Conservation (phyloP, 345 rosid genomes). For the Cardiospermum halicacabum region DNA sequence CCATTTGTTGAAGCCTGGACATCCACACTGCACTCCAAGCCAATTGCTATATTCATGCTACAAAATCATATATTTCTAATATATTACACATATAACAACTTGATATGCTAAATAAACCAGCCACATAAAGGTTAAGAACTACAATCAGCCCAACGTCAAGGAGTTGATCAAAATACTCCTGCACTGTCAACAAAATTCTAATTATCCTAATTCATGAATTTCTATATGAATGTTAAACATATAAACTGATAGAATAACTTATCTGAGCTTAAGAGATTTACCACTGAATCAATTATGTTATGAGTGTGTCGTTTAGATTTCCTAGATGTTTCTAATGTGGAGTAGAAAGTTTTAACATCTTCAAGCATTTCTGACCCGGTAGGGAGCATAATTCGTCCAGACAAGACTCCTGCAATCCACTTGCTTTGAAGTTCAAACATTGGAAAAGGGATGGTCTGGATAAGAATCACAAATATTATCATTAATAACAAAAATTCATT, state of each 20-base stretch:
- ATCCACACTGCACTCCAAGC: constrained; percentile 17
- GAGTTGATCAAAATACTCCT: background rate
- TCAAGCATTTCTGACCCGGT: constrained; percentile 58
- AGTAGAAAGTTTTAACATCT: constrained; percentile 44
- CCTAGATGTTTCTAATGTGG: constrained; percentile 48
- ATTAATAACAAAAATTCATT: background rate
- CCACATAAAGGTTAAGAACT: background rate
- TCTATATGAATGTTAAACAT: too few relatives aligned
- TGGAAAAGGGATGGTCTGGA: constrained; percentile 57
- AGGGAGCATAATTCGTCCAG: constrained; percentile 64
- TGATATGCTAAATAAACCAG: background rate
- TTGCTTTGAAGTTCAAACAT: constrained; percentile 73
- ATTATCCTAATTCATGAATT: background rate
- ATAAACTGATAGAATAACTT: background rate
- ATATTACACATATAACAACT: background rate
- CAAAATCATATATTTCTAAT: constrained; percentile 1
- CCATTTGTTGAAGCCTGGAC: constrained; percentile 18
- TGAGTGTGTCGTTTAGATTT: constrained; percentile 67
- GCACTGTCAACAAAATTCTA: background rate
- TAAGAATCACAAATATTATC: constrained; percentile 1
- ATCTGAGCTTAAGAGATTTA: background rate
- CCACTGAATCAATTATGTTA: background rate
- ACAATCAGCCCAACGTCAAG: background rate
- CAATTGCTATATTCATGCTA: constrained; percentile 21
- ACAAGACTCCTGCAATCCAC: constrained; percentile 80